Evolutionary conservation across 257 asterid genomes (phyloP).

Genomic region (Mentha longifolia): DNA sequence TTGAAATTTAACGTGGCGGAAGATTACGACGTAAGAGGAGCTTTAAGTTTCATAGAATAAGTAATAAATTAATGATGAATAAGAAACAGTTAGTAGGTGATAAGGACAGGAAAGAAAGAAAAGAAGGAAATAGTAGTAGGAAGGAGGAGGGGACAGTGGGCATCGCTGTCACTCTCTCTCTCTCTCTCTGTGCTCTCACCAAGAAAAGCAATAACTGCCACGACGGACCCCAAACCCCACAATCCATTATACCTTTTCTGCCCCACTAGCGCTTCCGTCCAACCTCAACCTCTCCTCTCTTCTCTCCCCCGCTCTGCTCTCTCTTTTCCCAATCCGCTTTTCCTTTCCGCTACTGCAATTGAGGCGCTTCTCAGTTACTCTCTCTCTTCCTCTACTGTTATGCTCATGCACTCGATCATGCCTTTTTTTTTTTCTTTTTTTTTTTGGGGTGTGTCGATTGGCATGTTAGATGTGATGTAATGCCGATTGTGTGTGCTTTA

Average conservation of each 20-base stretch:
- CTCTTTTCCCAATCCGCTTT: not conserved
- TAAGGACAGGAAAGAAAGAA: no score
- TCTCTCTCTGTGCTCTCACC: conserved; percentile 9
- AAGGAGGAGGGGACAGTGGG: no score
- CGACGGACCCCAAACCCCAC: conserved; percentile 46
- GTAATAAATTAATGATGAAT: no score
- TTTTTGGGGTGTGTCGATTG: not conserved
- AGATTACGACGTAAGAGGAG: no score
- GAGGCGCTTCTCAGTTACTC: conserved; percentile 18
- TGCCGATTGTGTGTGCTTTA: no score
- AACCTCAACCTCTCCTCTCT: conserved; percentile 4
- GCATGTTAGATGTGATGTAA: not conserved
- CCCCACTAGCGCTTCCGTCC: conserved; percentile 38
- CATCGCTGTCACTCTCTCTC: not conserved
- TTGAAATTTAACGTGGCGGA: no score
- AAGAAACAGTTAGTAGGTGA: no score
- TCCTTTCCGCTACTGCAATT: conserved; percentile 14
- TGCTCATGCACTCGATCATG: not conserved
- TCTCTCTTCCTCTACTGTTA: not conserved
- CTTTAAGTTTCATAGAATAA: no score
- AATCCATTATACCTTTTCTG: conserved; percentile 24
- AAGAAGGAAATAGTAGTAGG: no score
- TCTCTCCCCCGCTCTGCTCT: conserved; percentile 30
- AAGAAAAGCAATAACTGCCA: conserved; percentile 36
- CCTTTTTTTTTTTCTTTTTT: not conserved